phyloP scores from a whole-genome alignment of 2,329 filamentous ascomycete species.

The Penicillium sp. region DNA sequence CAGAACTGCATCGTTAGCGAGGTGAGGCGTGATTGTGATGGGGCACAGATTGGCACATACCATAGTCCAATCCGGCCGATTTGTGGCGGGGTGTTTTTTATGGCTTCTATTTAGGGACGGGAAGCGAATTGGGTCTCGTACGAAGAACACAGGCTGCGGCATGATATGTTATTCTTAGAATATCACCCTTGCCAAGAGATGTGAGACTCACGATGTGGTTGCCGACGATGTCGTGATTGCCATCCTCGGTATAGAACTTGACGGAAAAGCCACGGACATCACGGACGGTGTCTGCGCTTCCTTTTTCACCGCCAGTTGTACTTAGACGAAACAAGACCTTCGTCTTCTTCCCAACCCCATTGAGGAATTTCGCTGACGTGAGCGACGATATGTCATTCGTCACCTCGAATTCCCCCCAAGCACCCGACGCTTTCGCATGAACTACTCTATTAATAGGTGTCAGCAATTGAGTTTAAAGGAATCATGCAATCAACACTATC shows the following conservation, averaged over 20 bases:
- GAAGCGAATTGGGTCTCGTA: slow-evolving; percentile 46
- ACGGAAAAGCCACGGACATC: slow-evolving; percentile 52
- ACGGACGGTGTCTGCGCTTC: slow-evolving; percentile 49
- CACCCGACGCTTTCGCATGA: slow-evolving; percentile 59
- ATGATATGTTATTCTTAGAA: neutral
- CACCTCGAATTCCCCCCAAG: slow-evolving; percentile 60
- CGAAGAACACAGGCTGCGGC: slow-evolving; percentile 43
- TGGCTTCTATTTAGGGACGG: slow-evolving; percentile 56
- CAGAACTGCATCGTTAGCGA: slow-evolving; percentile 49
- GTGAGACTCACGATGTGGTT: slow-evolving; percentile 20
- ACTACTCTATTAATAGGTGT: slow-evolving; percentile 43
- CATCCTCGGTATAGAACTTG: slow-evolving; percentile 54
- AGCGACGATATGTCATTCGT: slow-evolving; percentile 56
- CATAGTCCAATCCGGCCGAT: slow-evolving; percentile 62
- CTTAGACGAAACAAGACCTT: slow-evolving; percentile 49
- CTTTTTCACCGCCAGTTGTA: slow-evolving; percentile 48
- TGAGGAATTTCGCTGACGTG: slow-evolving; percentile 56
- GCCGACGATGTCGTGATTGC: slow-evolving; percentile 39
- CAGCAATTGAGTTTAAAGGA: neutral
- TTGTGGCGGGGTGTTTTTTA: slow-evolving; percentile 64
- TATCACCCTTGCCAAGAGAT: neutral
- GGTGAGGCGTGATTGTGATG: neutral
- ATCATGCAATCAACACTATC: no score
- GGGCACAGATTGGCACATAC: slow-evolving; percentile 19
- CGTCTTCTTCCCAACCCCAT: slow-evolving; percentile 54